Conservation (phyloP, 192 early-diverging fungal species). For the Backusella liffmaniae region DNA sequence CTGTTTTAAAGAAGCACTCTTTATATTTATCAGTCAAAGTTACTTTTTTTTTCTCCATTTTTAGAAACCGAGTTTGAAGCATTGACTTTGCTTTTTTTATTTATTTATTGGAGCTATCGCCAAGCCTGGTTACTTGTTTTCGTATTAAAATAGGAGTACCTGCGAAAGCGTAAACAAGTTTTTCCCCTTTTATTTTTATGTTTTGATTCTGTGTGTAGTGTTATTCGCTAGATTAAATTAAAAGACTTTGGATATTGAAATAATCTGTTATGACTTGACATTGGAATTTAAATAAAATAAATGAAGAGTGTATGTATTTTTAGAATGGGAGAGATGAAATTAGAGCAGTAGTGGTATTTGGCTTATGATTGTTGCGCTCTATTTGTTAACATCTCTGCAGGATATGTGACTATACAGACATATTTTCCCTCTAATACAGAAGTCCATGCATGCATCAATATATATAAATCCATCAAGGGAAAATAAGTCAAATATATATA, state of each 20-base stretch:
- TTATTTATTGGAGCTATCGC: not conserved
- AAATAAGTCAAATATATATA: not conserved
- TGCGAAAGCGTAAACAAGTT: slow-evolving; percentile 2
- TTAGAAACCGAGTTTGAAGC: not conserved
- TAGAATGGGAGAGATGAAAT: not conserved
- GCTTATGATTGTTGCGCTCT: not conserved
- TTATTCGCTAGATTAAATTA: not conserved
- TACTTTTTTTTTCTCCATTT: not conserved
- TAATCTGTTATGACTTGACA: slow-evolving; percentile 6
- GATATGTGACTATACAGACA: not conserved
- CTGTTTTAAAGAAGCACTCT: not conserved
- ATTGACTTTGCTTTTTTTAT: not conserved
- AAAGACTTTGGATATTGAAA: slow-evolving; percentile 3
- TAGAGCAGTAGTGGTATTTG: not conserved
- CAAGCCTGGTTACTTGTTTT: slow-evolving; percentile 2
- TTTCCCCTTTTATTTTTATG: not conserved
- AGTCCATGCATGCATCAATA: not conserved
- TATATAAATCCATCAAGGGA: not conserved
- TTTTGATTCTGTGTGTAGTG: not conserved
- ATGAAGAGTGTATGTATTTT: slow-evolving; percentile 7
- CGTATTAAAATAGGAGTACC: slow-evolving; percentile 2
- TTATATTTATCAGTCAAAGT: not conserved
- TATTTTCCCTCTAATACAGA: not conserved
- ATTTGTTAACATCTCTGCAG: not conserved
- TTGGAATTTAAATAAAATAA: slow-evolving; percentile 3